phyloP scores from a whole-genome alignment of 2,329 filamentous ascomycete species.

The Trichoderma aggressivum region DNA sequence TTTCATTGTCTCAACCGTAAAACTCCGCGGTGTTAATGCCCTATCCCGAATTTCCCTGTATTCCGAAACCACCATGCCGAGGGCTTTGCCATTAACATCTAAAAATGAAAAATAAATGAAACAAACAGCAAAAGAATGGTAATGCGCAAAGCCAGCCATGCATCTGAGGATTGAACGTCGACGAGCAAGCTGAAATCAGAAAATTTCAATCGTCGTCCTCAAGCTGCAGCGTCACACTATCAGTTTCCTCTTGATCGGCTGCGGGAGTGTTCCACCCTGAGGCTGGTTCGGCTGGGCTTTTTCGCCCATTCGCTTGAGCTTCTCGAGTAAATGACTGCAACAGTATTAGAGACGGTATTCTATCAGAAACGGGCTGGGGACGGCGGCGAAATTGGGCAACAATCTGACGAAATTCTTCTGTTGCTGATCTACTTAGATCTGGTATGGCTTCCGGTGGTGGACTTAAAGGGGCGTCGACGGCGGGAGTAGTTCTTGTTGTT shows the following conservation, averaged over 20 bases:
- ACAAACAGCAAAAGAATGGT: not conserved
- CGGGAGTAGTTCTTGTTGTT: not conserved
- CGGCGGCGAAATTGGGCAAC: slow-evolving; percentile 28
- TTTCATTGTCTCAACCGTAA: not conserved
- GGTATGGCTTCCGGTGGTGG: slow-evolving; percentile 11
- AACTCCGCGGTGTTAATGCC: not conserved
- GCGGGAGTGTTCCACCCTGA: slow-evolving; percentile 35
- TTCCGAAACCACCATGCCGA: not conserved
- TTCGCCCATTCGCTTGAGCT: slow-evolving; percentile 47
- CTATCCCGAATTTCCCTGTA: not conserved
- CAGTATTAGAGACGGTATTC: slow-evolving; percentile 32
- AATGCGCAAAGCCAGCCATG: not conserved
- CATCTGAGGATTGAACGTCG: not conserved
- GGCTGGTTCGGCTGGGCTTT: slow-evolving; percentile 34
- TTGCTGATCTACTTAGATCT: slow-evolving; percentile 22
- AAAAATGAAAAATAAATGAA: not conserved
- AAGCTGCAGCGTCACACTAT: slow-evolving; percentile 32
- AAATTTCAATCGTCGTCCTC: not conserved
- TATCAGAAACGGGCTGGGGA: slow-evolving; percentile 29
- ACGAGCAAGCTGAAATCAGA: not conserved
- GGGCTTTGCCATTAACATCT: not conserved
- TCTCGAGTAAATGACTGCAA: slow-evolving; percentile 53
- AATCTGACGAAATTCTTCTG: slow-evolving; percentile 25
- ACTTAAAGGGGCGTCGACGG: not conserved
- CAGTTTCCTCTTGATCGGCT: slow-evolving; percentile 46